Evolutionary conservation across 495 filamentous ascomycete genomes (phyloP).

Genomic region (Aspergillus steynii): DNA sequence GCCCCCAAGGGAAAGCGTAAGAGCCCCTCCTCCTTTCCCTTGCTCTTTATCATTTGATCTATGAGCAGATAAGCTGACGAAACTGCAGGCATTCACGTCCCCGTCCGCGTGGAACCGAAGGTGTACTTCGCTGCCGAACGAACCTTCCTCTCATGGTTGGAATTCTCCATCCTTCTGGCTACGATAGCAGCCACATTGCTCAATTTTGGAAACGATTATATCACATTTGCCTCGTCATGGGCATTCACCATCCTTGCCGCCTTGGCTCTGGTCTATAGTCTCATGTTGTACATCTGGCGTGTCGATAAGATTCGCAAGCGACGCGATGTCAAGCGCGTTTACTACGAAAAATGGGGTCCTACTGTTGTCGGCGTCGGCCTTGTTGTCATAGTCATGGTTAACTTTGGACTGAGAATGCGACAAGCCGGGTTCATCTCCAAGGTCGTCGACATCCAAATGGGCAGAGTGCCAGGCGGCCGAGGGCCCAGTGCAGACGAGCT

Average conservation of each 20-base stretch:
- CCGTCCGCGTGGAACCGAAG: conserved; percentile 93
- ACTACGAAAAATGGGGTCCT: conserved; percentile 88
- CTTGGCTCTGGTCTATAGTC: conserved; percentile 71
- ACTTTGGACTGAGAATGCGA: conserved; percentile 59
- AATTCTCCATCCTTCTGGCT: conserved; percentile 92
- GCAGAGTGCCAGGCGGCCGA: background rate
- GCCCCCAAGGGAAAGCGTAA: conserved; percentile 85
- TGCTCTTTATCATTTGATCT: background rate
- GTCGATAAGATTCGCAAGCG: conserved; percentile 79
- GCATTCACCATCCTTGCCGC: conserved; percentile 82
- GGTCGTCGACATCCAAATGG: conserved; percentile 4
- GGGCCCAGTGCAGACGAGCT: conserved; percentile 7
- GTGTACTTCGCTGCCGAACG: conserved; percentile 96
- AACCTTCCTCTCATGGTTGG: conserved; percentile 96
- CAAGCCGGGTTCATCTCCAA: conserved; percentile 34
- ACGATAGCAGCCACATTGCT: conserved; percentile 88
- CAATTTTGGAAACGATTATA: conserved; percentile 70
- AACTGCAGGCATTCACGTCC: conserved; percentile 79
- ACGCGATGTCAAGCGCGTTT: conserved; percentile 68
- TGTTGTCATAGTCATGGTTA: conserved; percentile 69
- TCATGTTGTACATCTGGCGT: conserved; percentile 83
- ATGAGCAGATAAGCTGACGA: conserved; percentile 9
- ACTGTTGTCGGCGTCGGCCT: conserved; percentile 74
- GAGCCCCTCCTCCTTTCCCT: conserved; percentile 20
- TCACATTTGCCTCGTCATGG: conserved; percentile 65